A percentile compares a stretch with the other conserved stretches of the same genome.
These are phyloP conservation scores for Cercospora sp. DNA, from an alignment of 2,329 filamentous ascomycete genomes.

Conservation along the genomic window DNA sequence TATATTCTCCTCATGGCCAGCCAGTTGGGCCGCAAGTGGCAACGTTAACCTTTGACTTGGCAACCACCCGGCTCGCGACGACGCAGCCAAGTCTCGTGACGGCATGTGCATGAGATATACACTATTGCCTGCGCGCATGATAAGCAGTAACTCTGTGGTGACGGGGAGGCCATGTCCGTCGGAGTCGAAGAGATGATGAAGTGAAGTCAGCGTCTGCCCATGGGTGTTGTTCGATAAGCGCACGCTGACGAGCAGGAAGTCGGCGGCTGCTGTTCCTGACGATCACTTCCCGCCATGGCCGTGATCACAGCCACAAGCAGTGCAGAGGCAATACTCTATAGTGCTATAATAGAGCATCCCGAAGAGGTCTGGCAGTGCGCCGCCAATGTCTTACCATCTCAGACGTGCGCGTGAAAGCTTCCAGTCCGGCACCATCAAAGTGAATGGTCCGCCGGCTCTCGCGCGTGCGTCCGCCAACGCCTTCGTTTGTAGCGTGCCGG, in stretches of 20 bases:
- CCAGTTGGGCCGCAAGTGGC: not conserved
- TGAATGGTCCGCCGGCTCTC: not conserved
- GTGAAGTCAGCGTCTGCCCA: not conserved
- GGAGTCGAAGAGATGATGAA: not conserved
- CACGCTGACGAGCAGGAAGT: not conserved
- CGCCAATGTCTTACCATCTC: not conserved
- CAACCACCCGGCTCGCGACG: not conserved
- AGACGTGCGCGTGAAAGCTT: not conserved
- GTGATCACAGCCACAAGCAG: not conserved
- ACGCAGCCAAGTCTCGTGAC: not conserved
- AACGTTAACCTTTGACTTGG: not conserved
- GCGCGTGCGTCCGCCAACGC: not conserved
- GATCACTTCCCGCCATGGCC: constrained; percentile 8
- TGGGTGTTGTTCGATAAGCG: not conserved
- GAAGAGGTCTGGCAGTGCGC: not conserved
- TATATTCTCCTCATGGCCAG: not conserved
- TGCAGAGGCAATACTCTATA: not conserved
- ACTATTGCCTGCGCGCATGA: not conserved
- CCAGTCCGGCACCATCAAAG: not conserved
- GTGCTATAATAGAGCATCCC: not conserved
- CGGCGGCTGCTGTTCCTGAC: constrained; percentile 10
- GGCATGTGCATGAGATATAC: not conserved
- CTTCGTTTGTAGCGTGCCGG: not conserved
- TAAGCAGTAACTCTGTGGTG: not conserved
- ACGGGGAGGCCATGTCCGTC: not conserved